A percentile compares a stretch with the other conserved stretches of the same genome.
phyloP scores from a whole-genome alignment of 352 stramenopile species.

The Globisporangium nunn region DNA sequence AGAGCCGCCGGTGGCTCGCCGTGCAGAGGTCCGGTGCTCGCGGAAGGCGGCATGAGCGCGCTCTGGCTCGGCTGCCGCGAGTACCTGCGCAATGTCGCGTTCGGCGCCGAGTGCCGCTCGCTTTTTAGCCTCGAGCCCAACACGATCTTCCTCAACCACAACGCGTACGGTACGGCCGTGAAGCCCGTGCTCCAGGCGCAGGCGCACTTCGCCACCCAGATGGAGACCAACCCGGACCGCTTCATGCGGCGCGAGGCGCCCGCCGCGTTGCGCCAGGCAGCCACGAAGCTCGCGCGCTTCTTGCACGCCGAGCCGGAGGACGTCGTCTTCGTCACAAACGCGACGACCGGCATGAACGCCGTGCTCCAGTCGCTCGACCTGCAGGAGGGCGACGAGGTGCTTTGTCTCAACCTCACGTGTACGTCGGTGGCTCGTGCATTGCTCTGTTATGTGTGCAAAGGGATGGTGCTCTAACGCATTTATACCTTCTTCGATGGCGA shows the following conservation, averaged over 20 bases:
- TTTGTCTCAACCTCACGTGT: conserved; percentile 86
- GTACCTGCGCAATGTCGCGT: conserved; percentile 48
- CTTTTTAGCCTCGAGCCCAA: conserved; percentile 80
- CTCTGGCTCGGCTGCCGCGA: conserved; percentile 57
- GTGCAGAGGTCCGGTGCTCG: neutral
- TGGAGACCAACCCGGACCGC: conserved; percentile 83
- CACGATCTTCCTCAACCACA: conserved; percentile 78
- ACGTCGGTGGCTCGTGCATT: conserved; percentile 12
- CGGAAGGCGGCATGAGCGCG: conserved; percentile 49
- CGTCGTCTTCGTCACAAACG: conserved; percentile 83
- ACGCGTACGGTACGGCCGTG: conserved; percentile 66
- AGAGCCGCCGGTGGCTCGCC: neutral
- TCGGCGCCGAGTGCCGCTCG: conserved; percentile 60
- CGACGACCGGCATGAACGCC: conserved; percentile 78
- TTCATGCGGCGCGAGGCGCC: conserved; percentile 71
- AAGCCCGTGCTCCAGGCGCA: conserved; percentile 78
- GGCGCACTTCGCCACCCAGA: conserved; percentile 81
- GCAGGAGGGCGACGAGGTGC: conserved; percentile 82
- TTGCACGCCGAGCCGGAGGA: conserved; percentile 69
- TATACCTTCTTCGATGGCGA: conserved; percentile 7
- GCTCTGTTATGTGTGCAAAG: neutral
- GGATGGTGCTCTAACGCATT: neutral
- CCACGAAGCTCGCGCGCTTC: conserved; percentile 55
- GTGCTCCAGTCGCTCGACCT: conserved; percentile 81
- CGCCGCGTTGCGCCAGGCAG: conserved; percentile 52